Base-by-base conservation (phyloP, 2,329 filamentous ascomycete species). In the Cytospora piceicola region DNA sequence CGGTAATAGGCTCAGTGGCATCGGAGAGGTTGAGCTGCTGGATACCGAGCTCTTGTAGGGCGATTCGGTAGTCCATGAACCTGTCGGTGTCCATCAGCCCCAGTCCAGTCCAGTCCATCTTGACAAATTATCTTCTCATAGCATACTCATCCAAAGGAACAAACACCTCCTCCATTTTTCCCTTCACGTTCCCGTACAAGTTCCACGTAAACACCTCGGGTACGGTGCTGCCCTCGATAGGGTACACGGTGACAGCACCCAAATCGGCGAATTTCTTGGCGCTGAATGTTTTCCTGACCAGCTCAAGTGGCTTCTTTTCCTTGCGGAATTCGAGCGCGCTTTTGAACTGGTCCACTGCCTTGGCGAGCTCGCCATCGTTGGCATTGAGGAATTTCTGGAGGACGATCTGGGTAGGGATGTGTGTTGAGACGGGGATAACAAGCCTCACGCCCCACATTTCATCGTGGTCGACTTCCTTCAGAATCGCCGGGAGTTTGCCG, bases 371-470 rank as follows among this genome's bases (percentile, higher is more conserved):
- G 68, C 90, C 89, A 68, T 89, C 88, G 76, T 97, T 97, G 75
- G 94, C 94, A 71, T 94, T 92, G 64, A 98, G 86, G 80, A 94
- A 97, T 81, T 97, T 98, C 76, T 96, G 93, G 58, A 97, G 83
- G 60, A 97, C 86, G 72, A 97, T 89, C 75, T 91, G 89, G 57
- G 91, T 93, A 63, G 91, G 91, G 61, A 94, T 83, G 72, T 93
- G 83, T 7, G 63, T 63, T 6, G 66, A 49, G 51, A 79, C 76
- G 24, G 79, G 78, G 65, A 81, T 77, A 17, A 77, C 77, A 54
- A 97, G 86, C 36, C 85, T 81, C 62, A 97, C 88, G 58, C 94
- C 94, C 88, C 94, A 98, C 84, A 97, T 91, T 82, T 97, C 93
- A 60, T 80, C 79, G 77, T 96, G 84, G 20, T 79, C 82, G 60